These are phyloP conservation scores for Rosa rugosa DNA, from an alignment of 306 rosid species.

Conservation along the genomic window DNA sequence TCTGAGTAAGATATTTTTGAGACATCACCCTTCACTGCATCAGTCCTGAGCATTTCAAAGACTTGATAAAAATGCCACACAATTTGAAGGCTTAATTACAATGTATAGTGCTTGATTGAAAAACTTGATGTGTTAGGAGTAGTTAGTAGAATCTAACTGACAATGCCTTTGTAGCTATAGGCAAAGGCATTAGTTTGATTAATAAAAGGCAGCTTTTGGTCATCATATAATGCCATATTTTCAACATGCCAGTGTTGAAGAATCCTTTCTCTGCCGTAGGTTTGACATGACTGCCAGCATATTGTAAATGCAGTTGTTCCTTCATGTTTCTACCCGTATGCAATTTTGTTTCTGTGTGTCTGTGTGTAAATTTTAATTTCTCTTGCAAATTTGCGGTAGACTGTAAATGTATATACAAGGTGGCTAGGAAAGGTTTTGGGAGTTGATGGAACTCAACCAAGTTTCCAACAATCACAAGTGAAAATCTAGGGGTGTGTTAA, in stretches of 20 bases:
- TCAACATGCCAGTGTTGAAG: not conserved
- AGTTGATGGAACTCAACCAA: not conserved
- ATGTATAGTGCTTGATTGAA: not conserved
- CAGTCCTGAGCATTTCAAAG: not conserved
- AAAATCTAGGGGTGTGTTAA: not conserved
- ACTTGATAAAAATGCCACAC: conserved; percentile 1
- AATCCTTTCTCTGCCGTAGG: not conserved
- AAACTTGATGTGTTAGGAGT: not conserved
- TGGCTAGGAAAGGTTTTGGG: not conserved
- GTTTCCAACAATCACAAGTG: not conserved
- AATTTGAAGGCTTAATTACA: not conserved
- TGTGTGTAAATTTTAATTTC: not conserved
- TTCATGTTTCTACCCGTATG: not conserved
- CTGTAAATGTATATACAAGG: not conserved
- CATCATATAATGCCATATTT: not conserved
- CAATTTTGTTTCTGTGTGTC: not conserved
- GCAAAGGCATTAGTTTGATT: not conserved
- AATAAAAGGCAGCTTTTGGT: not conserved
- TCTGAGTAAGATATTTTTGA: not conserved
- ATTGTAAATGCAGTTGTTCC: not conserved
- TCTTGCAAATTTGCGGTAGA: not conserved
- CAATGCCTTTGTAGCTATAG: not conserved
- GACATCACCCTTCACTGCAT: not conserved
- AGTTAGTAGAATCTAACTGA: not conserved
- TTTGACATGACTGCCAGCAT: not conserved